These are phyloP conservation scores for Pyronema domesticum DNA, from an alignment of 495 filamentous ascomycete genomes.

Conservation along the genomic window DNA sequence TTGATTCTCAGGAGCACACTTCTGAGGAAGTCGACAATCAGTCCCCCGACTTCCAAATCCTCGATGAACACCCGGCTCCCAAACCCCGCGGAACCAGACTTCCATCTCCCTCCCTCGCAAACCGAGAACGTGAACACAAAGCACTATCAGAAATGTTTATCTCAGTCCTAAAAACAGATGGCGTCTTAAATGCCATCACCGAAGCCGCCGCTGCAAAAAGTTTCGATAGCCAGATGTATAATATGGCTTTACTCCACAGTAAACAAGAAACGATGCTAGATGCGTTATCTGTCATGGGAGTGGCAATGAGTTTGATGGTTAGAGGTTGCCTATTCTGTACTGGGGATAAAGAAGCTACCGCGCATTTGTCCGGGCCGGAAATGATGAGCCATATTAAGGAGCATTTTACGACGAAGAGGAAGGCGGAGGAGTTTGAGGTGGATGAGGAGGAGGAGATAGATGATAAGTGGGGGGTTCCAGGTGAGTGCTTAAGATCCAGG, in stretches of 20 bases:
- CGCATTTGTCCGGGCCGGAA: neutral
- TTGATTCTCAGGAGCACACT: too few relatives aligned
- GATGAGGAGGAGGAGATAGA: neutral
- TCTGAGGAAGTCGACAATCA: too few relatives aligned
- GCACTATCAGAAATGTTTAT: too few relatives aligned
- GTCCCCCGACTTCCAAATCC: too few relatives aligned
- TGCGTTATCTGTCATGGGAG: neutral
- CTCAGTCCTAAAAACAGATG: too few relatives aligned
- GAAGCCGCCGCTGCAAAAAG: too few relatives aligned
- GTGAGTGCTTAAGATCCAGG: neutral
- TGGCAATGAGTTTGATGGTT: neutral
- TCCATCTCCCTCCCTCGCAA: too few relatives aligned
- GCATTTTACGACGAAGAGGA: neutral
- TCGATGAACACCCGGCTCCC: too few relatives aligned
- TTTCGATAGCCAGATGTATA: too few relatives aligned
- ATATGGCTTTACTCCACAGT: neutral
- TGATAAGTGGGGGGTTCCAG: neutral
- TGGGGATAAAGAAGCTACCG: neutral
- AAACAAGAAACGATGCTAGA: neutral
- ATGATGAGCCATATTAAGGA: neutral
- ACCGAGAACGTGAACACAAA: too few relatives aligned
- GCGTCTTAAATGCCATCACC: too few relatives aligned
- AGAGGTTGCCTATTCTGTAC: neutral
- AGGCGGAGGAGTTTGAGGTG: neutral
- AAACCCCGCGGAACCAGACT: too few relatives aligned